Evolutionary conservation across 176 grass and related monocot genomes (phyloP), one percentile per base, ranked within the genome.

Genomic region (Oryza rufipogon): DNA sequence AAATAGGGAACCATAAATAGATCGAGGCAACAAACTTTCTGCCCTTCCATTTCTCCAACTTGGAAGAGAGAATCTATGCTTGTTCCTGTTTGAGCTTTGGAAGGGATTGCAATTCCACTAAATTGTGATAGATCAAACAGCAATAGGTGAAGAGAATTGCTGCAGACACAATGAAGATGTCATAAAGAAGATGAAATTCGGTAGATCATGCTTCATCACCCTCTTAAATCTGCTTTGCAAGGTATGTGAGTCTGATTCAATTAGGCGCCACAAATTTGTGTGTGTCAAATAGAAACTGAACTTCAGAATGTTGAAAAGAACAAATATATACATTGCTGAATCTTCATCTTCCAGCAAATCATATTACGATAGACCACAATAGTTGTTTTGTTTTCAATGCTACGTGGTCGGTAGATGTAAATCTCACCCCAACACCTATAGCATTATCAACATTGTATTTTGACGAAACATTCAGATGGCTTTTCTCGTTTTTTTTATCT

Each of bases 1-100:
- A 75, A 87, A 90, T 87, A 87, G 80, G 63, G 36, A 45, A n/a
- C 88, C 87, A 87, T 90, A 70, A 87, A 83, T 90, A 90, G 89
- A 84, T 80, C 12, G 44, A 51, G 20, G 70, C n/a, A 70, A 80
- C 84, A 16, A 71, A 70, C 63, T 69, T 80, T 45, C 30, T 70
- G 84, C 49, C 49, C 70, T 90, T 80, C 75, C 84, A 83, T 87
- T 87, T 80, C 89, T 72, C 89, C 75, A 83, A 70, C 88, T 70
- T 68, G 75, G 67, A 79, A 75, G 74, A 74, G 84, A 70, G 64
- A 90, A 90, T 80, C 63, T 69, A 76, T 42, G 70, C 64, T 22
- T 44, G 79, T 41, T 71, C 67, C 60, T 70, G 79, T 77, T 87
- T 70, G 60, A 83, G 15, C 26, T 64, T 78, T 63, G 22, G 80